Evolutionary conservation across 139 green algal genomes (phyloP).

Genomic region (Pleodorina starrii): DNA sequence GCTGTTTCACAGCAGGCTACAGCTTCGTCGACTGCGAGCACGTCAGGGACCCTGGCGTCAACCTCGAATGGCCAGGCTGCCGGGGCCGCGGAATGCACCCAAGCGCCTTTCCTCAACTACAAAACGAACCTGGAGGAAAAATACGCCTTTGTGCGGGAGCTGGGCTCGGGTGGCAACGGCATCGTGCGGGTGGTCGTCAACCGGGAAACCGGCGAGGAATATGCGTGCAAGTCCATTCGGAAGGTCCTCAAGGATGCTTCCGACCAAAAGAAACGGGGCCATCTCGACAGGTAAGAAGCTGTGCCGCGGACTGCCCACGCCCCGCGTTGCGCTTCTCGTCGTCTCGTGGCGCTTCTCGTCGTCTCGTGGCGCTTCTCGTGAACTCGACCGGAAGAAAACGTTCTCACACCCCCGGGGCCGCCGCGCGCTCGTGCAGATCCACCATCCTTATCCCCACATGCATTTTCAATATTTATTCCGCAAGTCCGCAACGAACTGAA

Average conservation of each 20-base stretch:
- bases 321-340: too few species aligned
- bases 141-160: not conserved
- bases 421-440: too few species aligned
- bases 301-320: too few species aligned
- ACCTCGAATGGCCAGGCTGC: not conserved
- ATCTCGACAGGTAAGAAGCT: constrained; percentile 70
- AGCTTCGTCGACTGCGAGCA: not conserved
- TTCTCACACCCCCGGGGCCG: too few species aligned
- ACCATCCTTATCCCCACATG: too few species aligned
- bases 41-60: too few species aligned
- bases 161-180: constrained; percentile 62
- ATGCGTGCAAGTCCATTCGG: constrained; percentile 84
- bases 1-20: too few species aligned
- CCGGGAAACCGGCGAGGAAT: constrained; percentile 70
- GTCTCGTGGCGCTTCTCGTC: too few species aligned
- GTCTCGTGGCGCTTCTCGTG: too few species aligned
- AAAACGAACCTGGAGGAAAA: not conserved
- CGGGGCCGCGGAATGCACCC: not conserved
- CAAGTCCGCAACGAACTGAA: too few species aligned
- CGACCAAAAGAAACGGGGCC: constrained; percentile 72
- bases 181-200: constrained; percentile 47
- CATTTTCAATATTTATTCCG: too few species aligned
- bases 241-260: constrained; percentile 74
- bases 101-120: not conserved
- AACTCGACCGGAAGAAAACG: too few species aligned